phyloP scores from a whole-genome alignment of 2,329 filamentous ascomycete species.

The Cytospora leucostoma region DNA sequence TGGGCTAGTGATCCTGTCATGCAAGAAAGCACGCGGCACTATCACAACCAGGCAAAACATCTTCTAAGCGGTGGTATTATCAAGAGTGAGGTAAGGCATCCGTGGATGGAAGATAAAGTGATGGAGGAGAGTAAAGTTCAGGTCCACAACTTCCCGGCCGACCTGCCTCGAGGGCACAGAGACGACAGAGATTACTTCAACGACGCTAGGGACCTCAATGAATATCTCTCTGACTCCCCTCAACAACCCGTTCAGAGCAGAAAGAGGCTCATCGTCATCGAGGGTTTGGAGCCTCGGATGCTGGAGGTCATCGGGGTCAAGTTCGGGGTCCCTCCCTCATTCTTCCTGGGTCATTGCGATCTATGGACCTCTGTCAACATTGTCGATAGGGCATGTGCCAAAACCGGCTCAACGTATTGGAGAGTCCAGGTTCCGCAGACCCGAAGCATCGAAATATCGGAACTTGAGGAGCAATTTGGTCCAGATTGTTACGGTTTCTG shows the following conservation, averaged over 20 bases:
- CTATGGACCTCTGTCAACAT: not conserved
- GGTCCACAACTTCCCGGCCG: not conserved
- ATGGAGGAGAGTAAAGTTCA: not conserved
- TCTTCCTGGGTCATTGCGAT: not conserved
- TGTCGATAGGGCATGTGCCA: not conserved
- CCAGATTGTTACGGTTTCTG: not conserved
- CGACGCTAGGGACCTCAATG: not conserved
- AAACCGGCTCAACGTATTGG: not conserved
- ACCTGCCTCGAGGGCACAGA: not conserved
- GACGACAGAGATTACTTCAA: not conserved
- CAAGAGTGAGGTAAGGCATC: not conserved
- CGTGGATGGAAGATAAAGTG: not conserved
- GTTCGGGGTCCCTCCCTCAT: not conserved
- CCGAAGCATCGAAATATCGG: not conserved
- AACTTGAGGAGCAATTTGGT: not conserved
- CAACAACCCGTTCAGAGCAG: not conserved
- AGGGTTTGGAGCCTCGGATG: not conserved
- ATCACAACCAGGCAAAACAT: not conserved
- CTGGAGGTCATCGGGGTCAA: not conserved
- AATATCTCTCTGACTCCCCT: not conserved
- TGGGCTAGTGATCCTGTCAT: not conserved
- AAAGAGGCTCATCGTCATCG: not conserved
- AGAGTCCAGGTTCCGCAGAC: not conserved
- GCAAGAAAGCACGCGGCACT: not conserved
- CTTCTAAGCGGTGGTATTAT: not conserved